These are phyloP conservation scores for Capsicum baccatum DNA, from an alignment of 257 asterid species.

Conservation along the genomic window DNA sequence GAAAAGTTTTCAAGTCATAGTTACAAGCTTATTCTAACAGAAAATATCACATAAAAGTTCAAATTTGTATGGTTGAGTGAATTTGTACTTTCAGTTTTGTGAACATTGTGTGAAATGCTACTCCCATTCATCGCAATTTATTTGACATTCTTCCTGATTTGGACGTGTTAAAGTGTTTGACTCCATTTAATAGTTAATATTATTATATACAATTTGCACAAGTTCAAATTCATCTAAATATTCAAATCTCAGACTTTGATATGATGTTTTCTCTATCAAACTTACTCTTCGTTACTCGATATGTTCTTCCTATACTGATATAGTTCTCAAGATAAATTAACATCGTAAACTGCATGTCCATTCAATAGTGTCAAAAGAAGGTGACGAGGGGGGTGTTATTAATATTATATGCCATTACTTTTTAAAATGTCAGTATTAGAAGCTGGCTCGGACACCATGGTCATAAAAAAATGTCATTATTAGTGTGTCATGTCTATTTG, in stretches of 20 bases:
- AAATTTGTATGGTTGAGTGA: constrained; percentile 4
- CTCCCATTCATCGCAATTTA: background rate
- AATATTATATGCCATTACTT: background rate
- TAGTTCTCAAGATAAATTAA: background rate
- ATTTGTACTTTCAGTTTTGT: background rate
- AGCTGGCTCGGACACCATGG: too few species aligned
- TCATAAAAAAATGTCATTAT: background rate
- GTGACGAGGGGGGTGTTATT: background rate
- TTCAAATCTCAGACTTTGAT: background rate
- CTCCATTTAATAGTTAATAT: background rate
- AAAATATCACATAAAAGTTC: background rate
- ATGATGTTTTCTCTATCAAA: constrained; percentile 3
- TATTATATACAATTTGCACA: background rate
- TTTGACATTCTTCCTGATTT: background rate
- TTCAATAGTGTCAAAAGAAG: background rate
- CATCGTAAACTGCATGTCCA: background rate
- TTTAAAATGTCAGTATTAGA: background rate
- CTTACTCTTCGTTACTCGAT: background rate
- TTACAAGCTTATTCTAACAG: background rate
- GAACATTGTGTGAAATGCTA: background rate
- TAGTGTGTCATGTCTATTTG: background rate
- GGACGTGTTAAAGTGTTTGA: background rate
- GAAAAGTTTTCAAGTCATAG: background rate
- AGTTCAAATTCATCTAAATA: background rate
- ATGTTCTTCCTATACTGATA: background rate